Conservation (phyloP, 1,284 basidiomycete species). For the Puccinia hordei region DNA sequence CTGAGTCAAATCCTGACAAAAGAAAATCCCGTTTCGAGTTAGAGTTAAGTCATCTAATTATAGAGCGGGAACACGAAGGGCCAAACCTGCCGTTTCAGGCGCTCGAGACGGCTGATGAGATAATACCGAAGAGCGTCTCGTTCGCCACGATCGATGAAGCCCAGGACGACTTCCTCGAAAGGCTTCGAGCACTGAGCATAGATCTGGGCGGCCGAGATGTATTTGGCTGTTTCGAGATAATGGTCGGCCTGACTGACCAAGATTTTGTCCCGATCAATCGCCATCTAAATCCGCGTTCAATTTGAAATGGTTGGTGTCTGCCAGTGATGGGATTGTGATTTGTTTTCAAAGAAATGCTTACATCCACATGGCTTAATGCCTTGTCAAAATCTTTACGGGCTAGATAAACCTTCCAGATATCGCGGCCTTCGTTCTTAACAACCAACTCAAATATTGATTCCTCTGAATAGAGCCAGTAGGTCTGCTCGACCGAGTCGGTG, state of each 20-base stretch:
- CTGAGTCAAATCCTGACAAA: conserved; percentile 77
- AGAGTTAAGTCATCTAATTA: no score
- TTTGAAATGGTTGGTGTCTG: background rate
- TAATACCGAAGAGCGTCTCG: conserved; percentile 91
- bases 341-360: conserved; percentile 57
- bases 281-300: conserved; percentile 65
- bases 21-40: no score
- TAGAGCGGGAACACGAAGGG: no score
- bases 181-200: conserved; percentile 84
- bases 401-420: conserved; percentile 91
- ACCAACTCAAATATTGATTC: conserved; percentile 86
- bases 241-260: conserved; percentile 80
- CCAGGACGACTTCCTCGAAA: conserved; percentile 90
- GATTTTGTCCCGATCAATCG: conserved; percentile 79
- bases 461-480: conserved; percentile 93
- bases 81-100: conserved; percentile 74
- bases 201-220: conserved; percentile 85
- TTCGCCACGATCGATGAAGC: conserved; percentile 85
- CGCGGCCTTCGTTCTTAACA: conserved; percentile 82
- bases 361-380: conserved; percentile 80
- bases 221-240: conserved; percentile 78
- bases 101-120: conserved; percentile 80
- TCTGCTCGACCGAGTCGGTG: conserved; percentile 80
- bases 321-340: background rate
- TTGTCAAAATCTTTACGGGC: conserved; percentile 74